Base-by-base conservation (phyloP, 2,329 filamentous ascomycete genomes). In the Cadophora luteo-olivacea region DNA sequence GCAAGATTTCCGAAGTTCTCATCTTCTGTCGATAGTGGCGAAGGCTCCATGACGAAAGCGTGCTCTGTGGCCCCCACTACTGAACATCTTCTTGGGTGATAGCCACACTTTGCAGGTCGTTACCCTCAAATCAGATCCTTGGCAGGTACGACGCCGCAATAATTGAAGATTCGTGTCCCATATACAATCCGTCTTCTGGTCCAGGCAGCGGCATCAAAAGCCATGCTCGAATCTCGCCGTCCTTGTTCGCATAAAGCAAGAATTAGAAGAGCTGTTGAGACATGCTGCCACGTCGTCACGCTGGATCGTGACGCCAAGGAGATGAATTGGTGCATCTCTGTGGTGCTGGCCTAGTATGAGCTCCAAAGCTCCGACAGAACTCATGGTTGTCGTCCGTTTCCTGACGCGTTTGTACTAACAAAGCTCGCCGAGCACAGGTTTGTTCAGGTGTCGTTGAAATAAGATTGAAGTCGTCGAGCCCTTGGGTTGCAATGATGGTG, bases 391-490 rank as follows among this genome's bases (percentile, higher is more conserved):
- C 41, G 16, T 45, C 41, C 14, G 12, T 45, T 19, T 45, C 11
- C 4, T 2, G 14, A 19, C n/a, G n/a, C 12, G n/a, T n/a, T 6
- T 49, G 19, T 6, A 22, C n/a, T 19, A 49, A 19, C 45, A n/a
- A 22, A 22, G 2, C 1, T 49, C 45, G 45, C 19, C 9, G 19
- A 22, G 4, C 32, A 11, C 25, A 45, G 4, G 25, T 45, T 29
- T 14, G 25, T 45, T 29, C 25, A 54, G 3, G 14, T 54, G 51
- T 64, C 62, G 51, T 55, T 64, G 36, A 29, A 45, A 48, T 57
- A 64, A 57, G 49, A 41, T 48, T 57, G 24, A 38, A 11, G n/a
- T 45, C 25, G 52, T 54, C 36, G 16, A 14, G n/a, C 12, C 51
- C 51, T 45, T 64, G 62, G 36, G 36, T 25, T 55, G 6, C 25